Base-by-base conservation (phyloP, 1,139 yeast genomes). In the Sugiyamaella japonica region DNA sequence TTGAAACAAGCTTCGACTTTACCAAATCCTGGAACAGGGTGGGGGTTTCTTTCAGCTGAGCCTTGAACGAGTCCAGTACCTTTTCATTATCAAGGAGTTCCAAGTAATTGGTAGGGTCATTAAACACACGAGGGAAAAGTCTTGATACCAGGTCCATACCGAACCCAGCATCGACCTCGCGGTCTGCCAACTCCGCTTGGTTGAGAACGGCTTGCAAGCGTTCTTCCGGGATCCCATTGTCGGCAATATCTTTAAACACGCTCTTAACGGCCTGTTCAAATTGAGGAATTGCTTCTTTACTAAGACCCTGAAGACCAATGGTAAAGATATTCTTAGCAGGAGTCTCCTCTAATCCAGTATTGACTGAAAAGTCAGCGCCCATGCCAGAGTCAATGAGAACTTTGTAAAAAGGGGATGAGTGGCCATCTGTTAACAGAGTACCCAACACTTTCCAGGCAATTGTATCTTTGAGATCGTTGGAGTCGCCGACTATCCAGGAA, bases 121-220 rank as follows among this genome's bases (percentile, higher is more conserved):
- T 89, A 53, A 88, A 84, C 87, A 97, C 91, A 12, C 90, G 83
- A 9, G 97, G 89, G 38, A 89, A 80, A 9, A 93, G 64, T 2
- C 90, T 79, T 64, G 84, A 84, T 42, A 93, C 76, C 53, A 93
- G 72, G 31, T 85, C 84, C 75, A 93, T 74, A 15, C 99, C 99
- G 72, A 90, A 91, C 56, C 89, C 89, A 0, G 98, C 86, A 63
- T 86, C 90, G 60, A 90, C 95, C 61, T 89, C 91, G 63, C 89
- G 88, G 69, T 89, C 86, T 43, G 83, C 75, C 39, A 93, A 74
- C 68, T 93, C 99, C 43, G 91, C 76, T 68, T 91, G 98, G 69
- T 90, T 95, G 44, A 95, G 76, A 46, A 93, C 81, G 0, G 96
- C 98, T 55, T 87, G 86, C 15, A 93, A 79, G 63, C 91, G 83